Evolutionary conservation across 2,329 filamentous ascomycete genomes (phyloP), one percentile per base, ranked within the genome.

Genomic region (Nemania sp.): DNA sequence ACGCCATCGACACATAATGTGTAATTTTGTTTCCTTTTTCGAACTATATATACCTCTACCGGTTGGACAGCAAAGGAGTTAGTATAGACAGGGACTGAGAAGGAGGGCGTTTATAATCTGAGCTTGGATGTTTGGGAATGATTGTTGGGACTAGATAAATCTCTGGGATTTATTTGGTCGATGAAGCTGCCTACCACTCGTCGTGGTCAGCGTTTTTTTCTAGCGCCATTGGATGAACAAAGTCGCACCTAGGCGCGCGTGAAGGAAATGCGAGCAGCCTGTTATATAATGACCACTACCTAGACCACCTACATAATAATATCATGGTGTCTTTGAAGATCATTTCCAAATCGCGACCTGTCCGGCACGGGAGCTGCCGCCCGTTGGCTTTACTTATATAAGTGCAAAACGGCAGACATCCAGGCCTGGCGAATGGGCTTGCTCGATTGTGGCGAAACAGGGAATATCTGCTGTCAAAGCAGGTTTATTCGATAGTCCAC

Each of bases 11-110:
- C 29, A 49, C 32, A n/a, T 66, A 69, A 69, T 69, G 32, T 63
- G 59, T 69, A 69, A 69, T 66, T 56, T 8, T 45, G 55, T 56
- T 20, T 45, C 54, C 45, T 29, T 61, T 62, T 53, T 64, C 15
- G 27, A 45, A 57, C 26, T 47, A 38, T 62, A 65, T 52, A 61
- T 66, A 32, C n/a, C 29, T 38, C 61, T 57, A 53, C 60, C 62
- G 32, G 41, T 59, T 55, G 60, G 51, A 63, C 3, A 69, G 67
- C 59, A 59, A 63, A 55, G 67, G 67, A 66, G 67, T 67, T 66
- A 26, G 38, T 18, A 49, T 69, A 69, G 67, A 69, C 29, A 41
- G 29, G 63, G 58, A 61, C n/a, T 8, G 27, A 49, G 51, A 55
- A 18, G 27, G 57, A 26, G 22, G 62, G 62, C 62, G 57, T 66